These are phyloP conservation scores for Elsinoe fawcettii DNA, from an alignment of 2,329 filamentous ascomycete species.

Conservation along the genomic window DNA sequence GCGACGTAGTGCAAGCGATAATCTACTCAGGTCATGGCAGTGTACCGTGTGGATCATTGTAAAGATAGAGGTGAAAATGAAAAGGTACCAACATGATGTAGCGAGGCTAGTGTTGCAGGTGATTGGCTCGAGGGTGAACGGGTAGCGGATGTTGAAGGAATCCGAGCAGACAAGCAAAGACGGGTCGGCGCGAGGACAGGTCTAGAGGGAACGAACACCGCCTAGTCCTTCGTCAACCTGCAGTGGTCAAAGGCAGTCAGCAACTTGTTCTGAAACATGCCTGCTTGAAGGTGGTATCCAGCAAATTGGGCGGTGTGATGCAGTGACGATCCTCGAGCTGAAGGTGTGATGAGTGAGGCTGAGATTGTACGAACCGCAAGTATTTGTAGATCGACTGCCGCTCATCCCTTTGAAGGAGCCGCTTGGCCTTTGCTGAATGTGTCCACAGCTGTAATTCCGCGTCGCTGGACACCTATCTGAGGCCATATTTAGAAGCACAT, in stretches of 20 bases:
- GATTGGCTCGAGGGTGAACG: neutral
- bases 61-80: neutral
- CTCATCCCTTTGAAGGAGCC: neutral
- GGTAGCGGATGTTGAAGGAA: conserved; percentile 2
- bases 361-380: neutral
- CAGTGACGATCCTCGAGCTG: neutral
- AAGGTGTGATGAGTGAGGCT: neutral
- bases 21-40: neutral
- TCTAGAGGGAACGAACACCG: neutral
- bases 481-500: neutral
- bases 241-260: neutral
- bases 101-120: neutral
- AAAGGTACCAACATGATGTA: conserved; percentile 3
- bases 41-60: neutral
- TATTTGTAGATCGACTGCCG: neutral
- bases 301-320: neutral
- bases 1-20: neutral
- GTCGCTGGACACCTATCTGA: neutral
- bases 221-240: neutral
- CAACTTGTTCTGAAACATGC: neutral
- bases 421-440: conserved; percentile 1
- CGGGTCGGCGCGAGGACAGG: conserved; percentile 4
- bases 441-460: neutral
- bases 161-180: conserved; percentile 8
- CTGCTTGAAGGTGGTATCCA: neutral